Percentiles rank a stretch among this genome's conserved stretches.
Conservation (phyloP, 768 basidiomycete species). For the Sarcomyxa edulis region DNA sequence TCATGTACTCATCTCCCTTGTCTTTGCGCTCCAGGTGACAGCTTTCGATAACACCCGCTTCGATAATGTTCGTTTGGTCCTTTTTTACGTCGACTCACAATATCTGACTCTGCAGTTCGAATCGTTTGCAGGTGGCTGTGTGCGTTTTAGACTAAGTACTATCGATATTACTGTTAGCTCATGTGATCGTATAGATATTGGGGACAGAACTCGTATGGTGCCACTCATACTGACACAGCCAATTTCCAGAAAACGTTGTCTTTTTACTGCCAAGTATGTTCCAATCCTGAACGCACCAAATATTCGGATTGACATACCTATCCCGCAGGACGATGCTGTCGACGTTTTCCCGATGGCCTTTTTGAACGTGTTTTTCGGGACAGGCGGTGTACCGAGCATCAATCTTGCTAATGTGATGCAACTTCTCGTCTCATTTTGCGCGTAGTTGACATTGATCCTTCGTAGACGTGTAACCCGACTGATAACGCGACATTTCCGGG, state of each 20-base stretch:
- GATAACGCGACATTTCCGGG: conserved; percentile 57
- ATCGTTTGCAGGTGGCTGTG: conserved; percentile 45
- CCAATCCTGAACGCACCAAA: too few species aligned
- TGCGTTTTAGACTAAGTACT: conserved; percentile 20
- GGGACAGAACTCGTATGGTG: conserved; percentile 76
- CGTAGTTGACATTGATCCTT: neutral
- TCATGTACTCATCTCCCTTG: conserved; percentile 9
- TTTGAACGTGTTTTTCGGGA: conserved; percentile 57
- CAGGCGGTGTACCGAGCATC: conserved; percentile 56
- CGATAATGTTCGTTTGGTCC: conserved; percentile 64
- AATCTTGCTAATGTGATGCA: conserved; percentile 60
- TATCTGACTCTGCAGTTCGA: conserved; percentile 3
- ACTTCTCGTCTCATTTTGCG: neutral
- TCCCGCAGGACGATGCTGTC: conserved; percentile 52
- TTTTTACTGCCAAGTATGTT: conserved; percentile 55
- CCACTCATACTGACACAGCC: conserved; percentile 41
- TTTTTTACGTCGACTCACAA: neutral
- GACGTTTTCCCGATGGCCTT: conserved; percentile 72
- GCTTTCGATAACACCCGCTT: conserved; percentile 54
- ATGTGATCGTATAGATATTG: conserved; percentile 43
- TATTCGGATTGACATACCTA: too few species aligned
- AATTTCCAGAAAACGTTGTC: conserved; percentile 58
- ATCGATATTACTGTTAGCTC: neutral
- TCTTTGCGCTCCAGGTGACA: conserved; percentile 11
- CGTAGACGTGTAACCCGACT: conserved; percentile 56